These are phyloP conservation scores for Saxophila tyrrhenica DNA, from an alignment of 495 filamentous ascomycete genomes.

Conservation along the genomic window DNA sequence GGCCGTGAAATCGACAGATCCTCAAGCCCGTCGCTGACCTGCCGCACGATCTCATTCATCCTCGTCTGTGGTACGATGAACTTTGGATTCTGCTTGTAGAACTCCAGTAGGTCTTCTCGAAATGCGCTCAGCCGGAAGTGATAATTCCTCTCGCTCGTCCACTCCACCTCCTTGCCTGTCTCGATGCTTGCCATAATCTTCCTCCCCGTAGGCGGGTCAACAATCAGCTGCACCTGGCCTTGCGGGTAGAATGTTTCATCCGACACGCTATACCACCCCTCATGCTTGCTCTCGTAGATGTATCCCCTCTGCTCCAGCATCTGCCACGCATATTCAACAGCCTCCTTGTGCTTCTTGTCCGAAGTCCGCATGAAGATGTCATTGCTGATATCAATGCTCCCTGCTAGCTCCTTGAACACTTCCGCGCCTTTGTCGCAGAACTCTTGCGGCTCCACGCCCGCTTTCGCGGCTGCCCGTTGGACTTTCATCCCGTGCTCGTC, in stretches of 20 bases:
- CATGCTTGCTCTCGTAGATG: conserved; percentile 77
- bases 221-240: conserved; percentile 54
- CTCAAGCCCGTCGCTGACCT: conserved; percentile 57
- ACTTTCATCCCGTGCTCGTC: conserved; percentile 98
- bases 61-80: conserved; percentile 60
- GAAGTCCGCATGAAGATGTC: conserved; percentile 90
- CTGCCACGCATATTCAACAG: conserved; percentile 87
- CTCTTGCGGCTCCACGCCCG: conserved; percentile 48
- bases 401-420: conserved; percentile 56
- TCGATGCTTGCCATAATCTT: conserved; percentile 76
- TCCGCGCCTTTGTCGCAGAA: conserved; percentile 56
- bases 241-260: conserved; percentile 94
- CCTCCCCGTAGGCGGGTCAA: conserved; percentile 69
- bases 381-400: conserved; percentile 52
- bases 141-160: conserved; percentile 89
- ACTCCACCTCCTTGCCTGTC: conserved; percentile 85
- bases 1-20: conserved; percentile 89
- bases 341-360: conserved; percentile 64
- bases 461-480: conserved; percentile 65
- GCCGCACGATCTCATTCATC: conserved; percentile 55
- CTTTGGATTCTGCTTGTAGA: conserved; percentile 59
- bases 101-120: conserved; percentile 57
- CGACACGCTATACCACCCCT: conserved; percentile 92
- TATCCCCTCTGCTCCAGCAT: conserved; percentile 60
- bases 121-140: conserved; percentile 86